Evolutionary conservation across 768 basidiomycete species (phyloP).

Genomic region (Rhizopogon salebrosus): DNA sequence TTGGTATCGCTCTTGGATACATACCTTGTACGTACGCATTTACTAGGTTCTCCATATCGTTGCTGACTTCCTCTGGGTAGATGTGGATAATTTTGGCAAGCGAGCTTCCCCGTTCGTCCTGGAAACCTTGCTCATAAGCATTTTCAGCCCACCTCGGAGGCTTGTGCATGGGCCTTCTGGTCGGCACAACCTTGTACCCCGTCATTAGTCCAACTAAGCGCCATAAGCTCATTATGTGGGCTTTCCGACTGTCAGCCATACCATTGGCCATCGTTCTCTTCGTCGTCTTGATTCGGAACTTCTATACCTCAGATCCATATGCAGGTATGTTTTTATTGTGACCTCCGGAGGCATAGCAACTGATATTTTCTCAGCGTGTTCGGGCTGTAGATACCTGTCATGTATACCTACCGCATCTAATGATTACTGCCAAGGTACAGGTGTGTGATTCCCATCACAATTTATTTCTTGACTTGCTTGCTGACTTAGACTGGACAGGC

Average conservation of each 20-base stretch:
- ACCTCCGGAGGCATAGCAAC: background rate
- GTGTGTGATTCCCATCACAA: conserved; percentile 8
- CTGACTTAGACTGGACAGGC: conserved; percentile 14
- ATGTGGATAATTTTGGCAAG: conserved; percentile 87
- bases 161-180: conserved; percentile 77
- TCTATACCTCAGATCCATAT: conserved; percentile 85
- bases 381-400: conserved; percentile 85
- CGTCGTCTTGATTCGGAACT: conserved; percentile 80
- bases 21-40: conserved; percentile 60
- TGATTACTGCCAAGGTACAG: conserved; percentile 56
- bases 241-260: conserved; percentile 65
- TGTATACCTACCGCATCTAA: conserved; percentile 79
- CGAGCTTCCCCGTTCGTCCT: background rate
- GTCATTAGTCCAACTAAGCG: conserved; percentile 77
- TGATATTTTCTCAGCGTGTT: conserved; percentile 50
- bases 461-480: background rate
- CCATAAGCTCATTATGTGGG: conserved; percentile 70
- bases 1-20: conserved; percentile 82
- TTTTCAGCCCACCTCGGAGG: conserved; percentile 77
- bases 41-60: background rate
- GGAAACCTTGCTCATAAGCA: background rate
- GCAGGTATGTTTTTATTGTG: conserved; percentile 46
- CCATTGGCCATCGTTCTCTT: conserved; percentile 76
- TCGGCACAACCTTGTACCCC: conserved; percentile 83
- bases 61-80: conserved; percentile 31